Evolutionary conservation across 2,329 filamentous ascomycete genomes (phyloP).

Genomic region (Sporothrix inflata): DNA sequence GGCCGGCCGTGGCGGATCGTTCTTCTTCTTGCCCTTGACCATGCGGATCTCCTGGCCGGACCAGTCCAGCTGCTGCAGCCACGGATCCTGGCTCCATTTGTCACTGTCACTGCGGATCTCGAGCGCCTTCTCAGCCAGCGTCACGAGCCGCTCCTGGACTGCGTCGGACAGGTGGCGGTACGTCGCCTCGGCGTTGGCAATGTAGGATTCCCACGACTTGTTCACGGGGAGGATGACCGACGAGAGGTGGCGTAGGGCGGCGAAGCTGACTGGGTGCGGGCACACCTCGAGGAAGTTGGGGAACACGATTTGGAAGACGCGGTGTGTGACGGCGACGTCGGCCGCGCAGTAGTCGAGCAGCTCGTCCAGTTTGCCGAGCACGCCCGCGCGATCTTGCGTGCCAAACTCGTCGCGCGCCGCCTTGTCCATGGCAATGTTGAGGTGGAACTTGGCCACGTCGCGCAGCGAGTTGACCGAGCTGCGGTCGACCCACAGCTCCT

Average conservation of each 20-base stretch:
- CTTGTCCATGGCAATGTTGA: conserved; percentile 90
- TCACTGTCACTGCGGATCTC: conserved; percentile 70
- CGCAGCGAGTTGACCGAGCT: conserved; percentile 94
- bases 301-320: conserved; percentile 92
- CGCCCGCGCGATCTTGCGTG: conserved; percentile 71
- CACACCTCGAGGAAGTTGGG: conserved; percentile 87
- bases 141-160: conserved; percentile 75
- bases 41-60: conserved; percentile 88
- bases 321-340: conserved; percentile 90
- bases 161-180: conserved; percentile 76
- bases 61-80: conserved; percentile 95
- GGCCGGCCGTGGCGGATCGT: conserved; percentile 74
- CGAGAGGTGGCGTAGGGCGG: conserved; percentile 87
- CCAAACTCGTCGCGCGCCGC: conserved; percentile 83
- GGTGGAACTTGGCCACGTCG: conserved; percentile 96
- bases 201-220: conserved; percentile 82
- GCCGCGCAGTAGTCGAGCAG: conserved; percentile 93
- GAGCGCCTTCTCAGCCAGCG: conserved; percentile 76
- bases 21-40: conserved; percentile 89
- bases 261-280: conserved; percentile 96
- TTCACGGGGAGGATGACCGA: conserved; percentile 91
- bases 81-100: conserved; percentile 78
- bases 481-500: conserved; percentile 92
- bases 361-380: conserved; percentile 74
- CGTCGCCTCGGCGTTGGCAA: conserved; percentile 80